These are phyloP conservation scores for Phyllosticta citrichinensis DNA, from an alignment of 2,329 filamentous ascomycete genomes.

Conservation along the genomic window DNA sequence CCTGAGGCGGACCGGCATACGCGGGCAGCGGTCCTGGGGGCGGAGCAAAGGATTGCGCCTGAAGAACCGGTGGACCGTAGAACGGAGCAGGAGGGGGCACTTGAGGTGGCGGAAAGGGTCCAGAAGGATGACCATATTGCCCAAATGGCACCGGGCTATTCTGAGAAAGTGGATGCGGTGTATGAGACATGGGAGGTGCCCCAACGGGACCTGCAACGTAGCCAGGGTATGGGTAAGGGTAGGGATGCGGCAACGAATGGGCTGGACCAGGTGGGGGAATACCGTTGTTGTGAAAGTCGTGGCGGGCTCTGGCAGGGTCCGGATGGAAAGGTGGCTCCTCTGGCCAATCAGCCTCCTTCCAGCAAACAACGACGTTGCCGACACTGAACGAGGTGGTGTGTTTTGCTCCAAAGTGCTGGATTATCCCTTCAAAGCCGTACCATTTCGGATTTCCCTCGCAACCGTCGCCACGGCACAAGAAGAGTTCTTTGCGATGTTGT, in stretches of 20 bases:
- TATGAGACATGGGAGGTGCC: slow-evolving; percentile 25
- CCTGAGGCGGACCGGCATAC: slow-evolving; percentile 2
- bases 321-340: slow-evolving; percentile 61
- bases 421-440: slow-evolving; percentile 67
- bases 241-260: slow-evolving; percentile 14
- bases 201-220: slow-evolving; percentile 28
- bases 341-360: slow-evolving; percentile 70
- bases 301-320: slow-evolving; percentile 41
- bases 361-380: slow-evolving; percentile 64
- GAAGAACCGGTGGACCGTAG: not conserved
- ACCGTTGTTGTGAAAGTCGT: slow-evolving; percentile 21
- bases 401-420: slow-evolving; percentile 77
- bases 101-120: slow-evolving; percentile 29
- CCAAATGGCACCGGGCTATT: slow-evolving; percentile 27
- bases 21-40: slow-evolving; percentile 1
- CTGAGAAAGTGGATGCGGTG: slow-evolving; percentile 18
- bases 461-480: slow-evolving; percentile 55
- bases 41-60: not conserved
- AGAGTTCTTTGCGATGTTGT: slow-evolving; percentile 57
- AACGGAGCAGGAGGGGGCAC: slow-evolving; percentile 14
- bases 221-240: slow-evolving; percentile 23
- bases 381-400: slow-evolving; percentile 61
- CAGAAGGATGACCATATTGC: slow-evolving; percentile 22
- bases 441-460: slow-evolving; percentile 56
- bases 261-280: slow-evolving; percentile 14